Base-by-base conservation (phyloP, 805 yeast species). In the Candida boleticola region DNA sequence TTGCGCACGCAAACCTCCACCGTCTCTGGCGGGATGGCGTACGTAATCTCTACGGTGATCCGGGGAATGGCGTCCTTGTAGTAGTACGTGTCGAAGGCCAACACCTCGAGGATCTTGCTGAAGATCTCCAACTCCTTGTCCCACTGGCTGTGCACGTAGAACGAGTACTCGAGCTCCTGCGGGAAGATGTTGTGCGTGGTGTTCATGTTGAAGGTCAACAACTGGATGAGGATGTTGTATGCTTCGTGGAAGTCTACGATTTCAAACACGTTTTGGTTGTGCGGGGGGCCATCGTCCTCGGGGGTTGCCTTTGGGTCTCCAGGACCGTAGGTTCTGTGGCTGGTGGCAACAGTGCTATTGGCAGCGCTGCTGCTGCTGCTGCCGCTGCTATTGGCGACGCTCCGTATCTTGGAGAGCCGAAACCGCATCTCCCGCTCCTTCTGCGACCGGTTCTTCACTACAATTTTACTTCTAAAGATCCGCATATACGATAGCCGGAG, bases 11-110 rank as follows among this genome's bases (percentile, higher is more conserved):
- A n/a, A 10, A 42, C 16, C 14, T 41, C 44, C 10, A 31, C 29
- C 4, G 27, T 23, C 11, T 21, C 36, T 6, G 41, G 27, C n/a
- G 36, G 18, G n/a, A 36, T 19, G 13, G 43, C 37, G 39, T 47
- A 49, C 27, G 32, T 35, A 11, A 51, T 13, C 33, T 45, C 49
- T 33, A 51, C 29, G 26, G 35, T 33, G 27, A 49, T 41, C 9
- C 26, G 19, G 2, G 51, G 48, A 2, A 44, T 39, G 10, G 37
- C 20, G 18, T 36, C 43, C 19, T 41, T 37, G 11, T 33, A 14
- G 42, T 48, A 47, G 32, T 45, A 48, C 27, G 43, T 44, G 33
- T 52, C 54, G 25, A 52, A 43, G 3, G 49, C 39, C 3, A 54
- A 39, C 9, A 50, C 21, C 29, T 54, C 55, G 4, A 52, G 29